Conservation (phyloP, 371 early-diverging fungal species). For the Batkoa obscura region DNA sequence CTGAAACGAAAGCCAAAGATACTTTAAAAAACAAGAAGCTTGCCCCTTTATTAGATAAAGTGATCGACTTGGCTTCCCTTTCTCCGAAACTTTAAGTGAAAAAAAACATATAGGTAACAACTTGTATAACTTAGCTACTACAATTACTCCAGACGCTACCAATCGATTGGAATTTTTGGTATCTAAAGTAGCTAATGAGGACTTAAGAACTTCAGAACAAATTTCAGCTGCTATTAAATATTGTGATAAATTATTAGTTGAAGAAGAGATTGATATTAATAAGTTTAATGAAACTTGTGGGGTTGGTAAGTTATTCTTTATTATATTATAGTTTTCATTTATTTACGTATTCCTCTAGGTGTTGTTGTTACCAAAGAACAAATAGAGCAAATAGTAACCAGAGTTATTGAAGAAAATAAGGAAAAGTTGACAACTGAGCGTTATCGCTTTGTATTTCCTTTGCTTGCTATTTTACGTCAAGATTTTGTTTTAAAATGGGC, state of each 20-base stretch:
- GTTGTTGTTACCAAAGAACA: constrained; percentile 55
- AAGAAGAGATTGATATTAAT: constrained; percentile 22
- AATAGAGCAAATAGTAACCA: constrained; percentile 28
- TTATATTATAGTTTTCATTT: neutral
- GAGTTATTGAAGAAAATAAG: constrained; percentile 39
- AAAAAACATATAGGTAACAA: constrained; percentile 53
- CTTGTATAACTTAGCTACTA: constrained; percentile 72
- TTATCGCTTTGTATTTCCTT: constrained; percentile 53
- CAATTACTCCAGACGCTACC: constrained; percentile 51
- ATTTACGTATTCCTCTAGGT: constrained; percentile 19
- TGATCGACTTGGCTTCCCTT: constrained; percentile 41
- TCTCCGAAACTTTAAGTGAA: constrained; percentile 24
- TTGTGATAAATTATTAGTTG: constrained; percentile 24
- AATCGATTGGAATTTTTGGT: constrained; percentile 59
- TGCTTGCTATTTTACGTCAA: constrained; percentile 51
- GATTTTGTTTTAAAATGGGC: constrained; percentile 72
- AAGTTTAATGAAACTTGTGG: constrained; percentile 71
- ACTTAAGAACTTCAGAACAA: constrained; percentile 66
- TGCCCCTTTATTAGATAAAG: constrained; percentile 45
- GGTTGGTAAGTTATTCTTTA: constrained; percentile 44
- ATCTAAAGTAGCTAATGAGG: constrained; percentile 31
- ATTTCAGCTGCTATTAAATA: constrained; percentile 76
- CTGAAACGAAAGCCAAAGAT: constrained; percentile 80
- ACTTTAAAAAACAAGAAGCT: constrained; percentile 88
- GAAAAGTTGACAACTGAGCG: constrained; percentile 59